Conservation (phyloP, 495 filamentous ascomycete genomes). For the Aspergillus affinis region DNA sequence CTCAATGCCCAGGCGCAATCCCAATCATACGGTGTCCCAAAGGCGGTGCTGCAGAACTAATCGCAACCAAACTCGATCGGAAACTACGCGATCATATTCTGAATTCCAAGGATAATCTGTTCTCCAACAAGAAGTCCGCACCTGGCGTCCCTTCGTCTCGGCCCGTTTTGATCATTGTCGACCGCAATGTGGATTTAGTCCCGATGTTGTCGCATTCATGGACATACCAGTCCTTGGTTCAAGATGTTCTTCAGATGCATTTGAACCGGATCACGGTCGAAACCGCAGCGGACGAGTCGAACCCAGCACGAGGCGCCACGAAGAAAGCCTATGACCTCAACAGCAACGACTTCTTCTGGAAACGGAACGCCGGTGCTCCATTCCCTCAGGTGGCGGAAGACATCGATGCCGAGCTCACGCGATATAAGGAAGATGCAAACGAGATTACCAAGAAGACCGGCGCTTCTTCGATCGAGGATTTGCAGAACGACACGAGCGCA, state of each 20-base stretch:
- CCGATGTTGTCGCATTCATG: constrained; percentile 99
- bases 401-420: constrained; percentile 86
- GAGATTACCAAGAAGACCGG: constrained; percentile 96
- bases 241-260: constrained; percentile 91
- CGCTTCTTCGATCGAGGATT: constrained; percentile 86
- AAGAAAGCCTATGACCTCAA: constrained; percentile 90
- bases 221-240: constrained; percentile 96
- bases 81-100: constrained; percentile 96
- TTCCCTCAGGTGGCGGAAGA: constrained; percentile 98
- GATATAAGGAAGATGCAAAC: constrained; percentile 92
- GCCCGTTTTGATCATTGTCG: constrained; percentile 84
- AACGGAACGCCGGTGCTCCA: constrained; percentile 84
- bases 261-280: constrained; percentile 97
- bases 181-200: constrained; percentile 92
- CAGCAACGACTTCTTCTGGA: constrained; percentile 96
- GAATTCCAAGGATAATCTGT: constrained; percentile 95
- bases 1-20: constrained; percentile 62
- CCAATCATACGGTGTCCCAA: constrained; percentile 92
- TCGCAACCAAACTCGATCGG: constrained; percentile 88
- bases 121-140: constrained; percentile 57
- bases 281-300: constrained; percentile 69
- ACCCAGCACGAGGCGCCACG: constrained; percentile 65
- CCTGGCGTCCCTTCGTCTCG: constrained; percentile 67
- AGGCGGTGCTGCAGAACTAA: constrained; percentile 90
- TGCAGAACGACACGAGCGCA: constrained; percentile 83